A percentile compares a stretch with the other conserved stretches of the same genome.
These are phyloP conservation scores for Boletus sp. DNA, from an alignment of 768 basidiomycete genomes.

Conservation along the genomic window DNA sequence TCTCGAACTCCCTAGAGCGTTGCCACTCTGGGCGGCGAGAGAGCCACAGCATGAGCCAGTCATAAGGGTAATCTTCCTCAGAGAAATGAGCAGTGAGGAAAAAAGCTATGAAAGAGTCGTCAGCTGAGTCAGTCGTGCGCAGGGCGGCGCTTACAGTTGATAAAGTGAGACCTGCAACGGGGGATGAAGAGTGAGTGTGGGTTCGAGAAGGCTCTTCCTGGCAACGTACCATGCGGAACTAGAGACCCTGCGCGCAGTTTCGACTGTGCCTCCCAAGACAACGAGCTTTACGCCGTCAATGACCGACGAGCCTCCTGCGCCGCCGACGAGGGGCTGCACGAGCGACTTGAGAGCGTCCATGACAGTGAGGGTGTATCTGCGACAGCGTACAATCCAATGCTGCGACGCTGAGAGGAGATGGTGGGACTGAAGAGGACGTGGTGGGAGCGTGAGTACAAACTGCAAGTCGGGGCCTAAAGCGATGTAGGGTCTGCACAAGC, in stretches of 20 bases:
- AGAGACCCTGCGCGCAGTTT: constrained; percentile 77
- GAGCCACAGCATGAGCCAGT: constrained; percentile 91
- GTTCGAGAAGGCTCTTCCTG: constrained; percentile 1
- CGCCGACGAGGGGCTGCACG: constrained; percentile 75
- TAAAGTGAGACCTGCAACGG: constrained; percentile 67
- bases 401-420: constrained; percentile 24
- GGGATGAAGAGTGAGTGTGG: constrained; percentile 9
- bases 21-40: constrained; percentile 86
- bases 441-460: constrained; percentile 23
- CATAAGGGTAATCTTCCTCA: constrained; percentile 87
- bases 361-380: constrained; percentile 18
- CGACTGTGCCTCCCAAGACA: constrained; percentile 83
- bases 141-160: constrained; percentile 63
- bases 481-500: constrained; percentile 15
- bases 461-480: constrained; percentile 6
- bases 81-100: constrained; percentile 89
- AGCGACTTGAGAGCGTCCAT: constrained; percentile 85
- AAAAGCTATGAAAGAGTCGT: constrained; percentile 47
- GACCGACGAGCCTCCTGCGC: constrained; percentile 70
- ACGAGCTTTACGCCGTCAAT: constrained; percentile 90
- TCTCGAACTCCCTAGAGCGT: constrained; percentile 85
- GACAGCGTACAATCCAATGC: constrained; percentile 38
- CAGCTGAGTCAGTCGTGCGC: constrained; percentile 3
- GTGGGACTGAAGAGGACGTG: constrained; percentile 18
- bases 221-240: constrained; percentile 71